Percentiles rank a stretch among this genome's conserved stretches.
phyloP scores from a whole-genome alignment of 352 stramenopile species.

The Hyaloperonospora brassicae region DNA sequence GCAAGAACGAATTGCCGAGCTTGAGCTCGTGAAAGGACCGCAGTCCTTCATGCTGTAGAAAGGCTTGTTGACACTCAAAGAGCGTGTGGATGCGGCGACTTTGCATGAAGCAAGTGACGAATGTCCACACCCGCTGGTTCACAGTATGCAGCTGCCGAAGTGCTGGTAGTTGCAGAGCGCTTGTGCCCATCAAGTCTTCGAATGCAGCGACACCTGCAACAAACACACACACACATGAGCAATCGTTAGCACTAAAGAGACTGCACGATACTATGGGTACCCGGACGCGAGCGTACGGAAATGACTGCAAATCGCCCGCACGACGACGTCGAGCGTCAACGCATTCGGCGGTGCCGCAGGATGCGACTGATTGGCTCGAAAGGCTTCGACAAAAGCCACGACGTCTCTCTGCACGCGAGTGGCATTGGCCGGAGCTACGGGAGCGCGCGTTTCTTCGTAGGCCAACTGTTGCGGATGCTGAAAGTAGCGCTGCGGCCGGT shows the following conservation, averaged over 20 bases:
- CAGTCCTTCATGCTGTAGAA: slow-evolving; percentile 61
- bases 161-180: slow-evolving; percentile 35
- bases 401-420: slow-evolving; percentile 36
- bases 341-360: slow-evolving; percentile 43
- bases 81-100: slow-evolving; percentile 66
- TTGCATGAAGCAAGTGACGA: slow-evolving; percentile 70
- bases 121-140: slow-evolving; percentile 73
- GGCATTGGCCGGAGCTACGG: slow-evolving; percentile 3
- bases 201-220: slow-evolving; percentile 35
- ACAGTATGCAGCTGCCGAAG: slow-evolving; percentile 53
- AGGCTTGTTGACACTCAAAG: slow-evolving; percentile 60
- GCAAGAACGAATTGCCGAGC: slow-evolving; percentile 74
- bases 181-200: slow-evolving; percentile 43
- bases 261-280: not conserved
- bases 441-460: slow-evolving; percentile 2
- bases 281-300: slow-evolving; percentile 38
- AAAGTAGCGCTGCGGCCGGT: slow-evolving; percentile 6
- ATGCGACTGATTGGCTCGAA: slow-evolving; percentile 47
- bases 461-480: slow-evolving; percentile 1
- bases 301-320: slow-evolving; percentile 52
- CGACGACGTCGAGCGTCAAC: slow-evolving; percentile 35
- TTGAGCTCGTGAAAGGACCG: slow-evolving; percentile 55
- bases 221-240: not conserved
- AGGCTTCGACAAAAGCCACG: slow-evolving; percentile 47
- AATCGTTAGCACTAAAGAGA: slow-evolving; percentile 2